Evolutionary conservation across 1,284 basidiomycete species (phyloP), one percentile per base, ranked within the genome.

Genomic region (Microbotryomycetes sp.): DNA sequence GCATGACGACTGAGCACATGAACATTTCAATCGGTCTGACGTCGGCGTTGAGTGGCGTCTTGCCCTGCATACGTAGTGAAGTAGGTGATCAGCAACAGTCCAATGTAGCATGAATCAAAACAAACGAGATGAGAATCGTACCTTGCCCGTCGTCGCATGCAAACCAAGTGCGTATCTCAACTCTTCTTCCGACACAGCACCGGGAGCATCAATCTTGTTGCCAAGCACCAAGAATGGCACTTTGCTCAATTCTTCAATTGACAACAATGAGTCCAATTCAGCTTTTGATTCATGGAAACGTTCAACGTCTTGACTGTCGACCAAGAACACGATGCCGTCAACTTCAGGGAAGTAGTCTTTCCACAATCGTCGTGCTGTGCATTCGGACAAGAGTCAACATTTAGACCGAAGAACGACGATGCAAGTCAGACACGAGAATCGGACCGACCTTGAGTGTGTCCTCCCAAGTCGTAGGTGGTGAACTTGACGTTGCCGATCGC

Each of bases 311-410:
- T 92, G 91, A 66, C 86, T 88, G 80, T 99, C 96, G 67, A 99
- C 94, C 62, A 99, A 82, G 84, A 98, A 99, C 75, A 98, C 86
- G 72, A 99, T 97, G 32, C 92, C 96, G 75, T 99, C 92, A 49
- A 98, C 96, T 79, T 98, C 96, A 60, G 96, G 94, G 86, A 98
- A 98, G 81, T 98, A 99, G 78, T 99, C 94, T 69, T 92, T 87
- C 96, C 96, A 99, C 75, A 98, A 86, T 72, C 96, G 89, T 72
- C 96, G 92, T 59, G 96, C 93, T 92, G 67, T 28, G 32, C 29
- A n/a, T n/a, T n/a, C 15, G 14, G 23, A 25, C 14, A 14, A 51
- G 49, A 16, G 49, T 51, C 23, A 51, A 25, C 49, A 26, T 42
- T 42, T 42, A 9, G 36, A 42, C 12, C 36, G 19, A 42, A 42